These are phyloP conservation scores for Fusarium phyllophilum DNA, from an alignment of 2,329 filamentous ascomycete species.

Conservation along the genomic window DNA sequence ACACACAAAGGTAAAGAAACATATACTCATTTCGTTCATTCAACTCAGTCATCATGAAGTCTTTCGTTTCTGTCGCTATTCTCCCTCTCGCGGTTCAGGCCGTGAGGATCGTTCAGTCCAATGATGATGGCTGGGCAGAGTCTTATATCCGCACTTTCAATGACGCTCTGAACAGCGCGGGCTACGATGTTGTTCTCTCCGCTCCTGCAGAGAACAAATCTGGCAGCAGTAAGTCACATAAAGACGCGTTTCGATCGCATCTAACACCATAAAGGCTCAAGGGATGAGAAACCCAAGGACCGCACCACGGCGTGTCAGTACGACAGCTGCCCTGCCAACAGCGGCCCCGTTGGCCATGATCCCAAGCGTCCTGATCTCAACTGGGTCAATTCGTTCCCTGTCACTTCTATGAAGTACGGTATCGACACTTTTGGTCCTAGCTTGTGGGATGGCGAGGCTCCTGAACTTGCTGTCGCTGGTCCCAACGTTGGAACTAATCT, in stretches of 20 bases:
- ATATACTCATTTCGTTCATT: neutral
- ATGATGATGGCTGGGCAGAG: slow-evolving; percentile 81
- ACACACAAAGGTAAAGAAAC: neutral
- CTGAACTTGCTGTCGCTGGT: slow-evolving; percentile 73
- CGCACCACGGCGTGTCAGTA: slow-evolving; percentile 67
- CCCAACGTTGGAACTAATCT: slow-evolving; percentile 71
- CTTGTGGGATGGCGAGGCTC: slow-evolving; percentile 61
- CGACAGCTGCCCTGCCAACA: slow-evolving; percentile 67
- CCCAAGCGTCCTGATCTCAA: slow-evolving; percentile 60
- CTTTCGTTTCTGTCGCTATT: slow-evolving; percentile 35
- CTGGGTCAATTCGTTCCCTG: slow-evolving; percentile 78
- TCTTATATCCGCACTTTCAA: slow-evolving; percentile 71
- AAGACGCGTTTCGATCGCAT: neutral
- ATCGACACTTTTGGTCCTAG: slow-evolving; percentile 65
- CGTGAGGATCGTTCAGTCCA: slow-evolving; percentile 70
- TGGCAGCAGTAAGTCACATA: slow-evolving; percentile 60
- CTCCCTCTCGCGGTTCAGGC: slow-evolving; percentile 45
- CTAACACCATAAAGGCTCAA: slow-evolving; percentile 58
- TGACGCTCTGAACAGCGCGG: slow-evolving; percentile 62
- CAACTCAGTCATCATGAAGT: slow-evolving; percentile 44
- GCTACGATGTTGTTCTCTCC: slow-evolving; percentile 71
- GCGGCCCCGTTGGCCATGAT: slow-evolving; percentile 67
- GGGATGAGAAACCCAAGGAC: slow-evolving; percentile 55
- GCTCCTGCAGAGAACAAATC: slow-evolving; percentile 74
- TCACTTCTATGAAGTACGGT: slow-evolving; percentile 71